These are phyloP conservation scores for Skeletonema marinoi DNA, from an alignment of 108 stramenopile genomes.

Conservation along the genomic window DNA sequence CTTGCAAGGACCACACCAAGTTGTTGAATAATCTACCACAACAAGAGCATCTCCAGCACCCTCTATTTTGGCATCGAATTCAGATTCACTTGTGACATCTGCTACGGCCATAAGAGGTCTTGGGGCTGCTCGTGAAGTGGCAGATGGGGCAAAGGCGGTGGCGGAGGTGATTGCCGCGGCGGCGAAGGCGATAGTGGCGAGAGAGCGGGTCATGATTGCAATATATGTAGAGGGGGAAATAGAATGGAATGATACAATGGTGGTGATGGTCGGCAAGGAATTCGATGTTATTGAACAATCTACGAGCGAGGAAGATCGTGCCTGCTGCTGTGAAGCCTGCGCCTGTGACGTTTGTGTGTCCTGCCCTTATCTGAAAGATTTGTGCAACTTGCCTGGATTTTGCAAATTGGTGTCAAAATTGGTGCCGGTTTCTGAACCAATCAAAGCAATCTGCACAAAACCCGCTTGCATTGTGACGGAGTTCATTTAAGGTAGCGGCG, in stretches of 20 bases:
- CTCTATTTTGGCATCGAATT: slow-evolving; percentile 73
- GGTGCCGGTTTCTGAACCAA: too few relatives aligned
- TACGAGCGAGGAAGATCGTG: neutral
- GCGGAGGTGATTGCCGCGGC: slow-evolving; percentile 16
- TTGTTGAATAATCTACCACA: slow-evolving; percentile 94
- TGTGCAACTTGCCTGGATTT: too few relatives aligned
- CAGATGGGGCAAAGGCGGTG: slow-evolving; percentile 16
- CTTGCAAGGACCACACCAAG: slow-evolving; percentile 98
- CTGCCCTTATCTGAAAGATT: too few relatives aligned
- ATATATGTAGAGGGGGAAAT: slow-evolving; percentile 6
- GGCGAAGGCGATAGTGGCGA: slow-evolving; percentile 27
- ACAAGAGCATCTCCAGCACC: slow-evolving; percentile 67
- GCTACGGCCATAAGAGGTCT: slow-evolving; percentile 62
- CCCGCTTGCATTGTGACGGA: too few relatives aligned
- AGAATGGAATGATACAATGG: neutral
- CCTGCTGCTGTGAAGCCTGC: neutral
- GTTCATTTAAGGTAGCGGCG: too few relatives aligned
- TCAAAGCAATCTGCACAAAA: too few relatives aligned
- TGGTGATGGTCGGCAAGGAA: neutral
- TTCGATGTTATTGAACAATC: neutral
- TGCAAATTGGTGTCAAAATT: too few relatives aligned
- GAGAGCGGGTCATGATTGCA: slow-evolving; percentile 46
- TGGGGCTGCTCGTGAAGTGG: slow-evolving; percentile 6
- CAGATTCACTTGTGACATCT: slow-evolving; percentile 67
- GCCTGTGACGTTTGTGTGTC: neutral